Base-by-base conservation (phyloP, 371 early-diverging fungal species). In the Vairimorpha ceranae region DNA sequence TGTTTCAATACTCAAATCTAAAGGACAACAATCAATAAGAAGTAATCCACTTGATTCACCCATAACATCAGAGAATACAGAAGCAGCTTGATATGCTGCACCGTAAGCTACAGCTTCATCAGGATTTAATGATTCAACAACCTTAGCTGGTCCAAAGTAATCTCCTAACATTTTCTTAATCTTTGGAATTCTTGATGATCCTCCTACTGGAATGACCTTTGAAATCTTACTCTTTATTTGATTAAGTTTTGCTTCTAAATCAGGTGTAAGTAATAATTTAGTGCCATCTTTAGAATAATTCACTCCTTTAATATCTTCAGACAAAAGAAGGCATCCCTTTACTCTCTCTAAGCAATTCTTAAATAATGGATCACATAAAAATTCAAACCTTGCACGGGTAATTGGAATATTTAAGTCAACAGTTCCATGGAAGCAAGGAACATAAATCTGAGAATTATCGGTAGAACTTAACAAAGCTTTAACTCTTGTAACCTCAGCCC, bases 401-500 rank as follows among this genome's bases (percentile, higher is more conserved):
- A 82, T 52, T 43, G 68, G 48, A 65, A 68, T 56, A 48, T 54
- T 56, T 30, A 91, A 89, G 77, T 93, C 93, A 74, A 88, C 61
- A 43, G 86, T 77, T 30, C 85, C 85, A 65, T 76, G 68, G 81
- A 87, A 86, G 36, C 90, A 89, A 75, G 90, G 90, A 61, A 89
- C 86, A 85, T 93, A 92, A 74, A 93, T 89, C 78, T 89, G 87
- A 82, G 92, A 89, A 80, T 89, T 89, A 64, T 90, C 88, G 65
- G 91, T 86, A 38, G 92, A 90, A 60, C 93, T 92, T 30, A 93
- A 87, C 6, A 68, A 15, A 36, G 73, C 52, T 64, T 82, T 80
- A 10, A 67, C 74, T 73, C 61, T 79, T 69, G 32, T 75, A 21
- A 32, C 71, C 63, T 65, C 84, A 79, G n/a, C 77, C 14, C 25